These are phyloP conservation scores for Spinellus fusiger DNA, from an alignment of 192 early-diverging fungal genomes.

Conservation along the genomic window DNA sequence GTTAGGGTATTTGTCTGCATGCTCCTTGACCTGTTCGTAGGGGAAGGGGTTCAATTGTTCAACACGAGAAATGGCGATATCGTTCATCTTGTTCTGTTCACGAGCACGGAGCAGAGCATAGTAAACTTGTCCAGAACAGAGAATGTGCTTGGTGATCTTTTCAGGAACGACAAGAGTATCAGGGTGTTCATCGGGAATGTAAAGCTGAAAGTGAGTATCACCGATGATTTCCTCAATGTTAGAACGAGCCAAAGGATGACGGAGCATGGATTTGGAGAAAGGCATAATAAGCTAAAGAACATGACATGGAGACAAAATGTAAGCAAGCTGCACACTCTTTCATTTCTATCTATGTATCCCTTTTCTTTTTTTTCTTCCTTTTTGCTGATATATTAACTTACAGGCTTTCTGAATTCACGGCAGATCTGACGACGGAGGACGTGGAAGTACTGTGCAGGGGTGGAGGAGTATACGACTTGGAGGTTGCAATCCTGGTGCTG, in stretches of 20 bases:
- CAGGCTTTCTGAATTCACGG: conserved; percentile 96
- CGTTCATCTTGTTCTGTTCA: conserved; percentile 81
- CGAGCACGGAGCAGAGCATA: conserved; percentile 86
- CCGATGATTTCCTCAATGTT: conserved; percentile 74
- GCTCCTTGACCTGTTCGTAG: conserved; percentile 80
- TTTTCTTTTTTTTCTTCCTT: neutral
- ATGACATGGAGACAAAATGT: neutral
- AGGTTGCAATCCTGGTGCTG: conserved; percentile 99
- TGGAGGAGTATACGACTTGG: conserved; percentile 95
- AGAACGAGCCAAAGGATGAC: conserved; percentile 90
- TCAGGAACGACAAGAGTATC: conserved; percentile 71
- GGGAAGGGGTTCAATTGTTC: conserved; percentile 97
- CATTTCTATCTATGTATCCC: neutral
- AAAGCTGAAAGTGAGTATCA: conserved; percentile 79
- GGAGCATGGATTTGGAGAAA: conserved; percentile 84
- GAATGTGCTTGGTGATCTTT: conserved; percentile 85
- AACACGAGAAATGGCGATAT: conserved; percentile 88
- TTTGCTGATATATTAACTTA: conserved; percentile 28
- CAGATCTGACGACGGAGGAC: conserved; percentile 90
- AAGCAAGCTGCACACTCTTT: neutral
- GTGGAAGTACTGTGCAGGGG: conserved; percentile 98
- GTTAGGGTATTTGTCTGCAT: conserved; percentile 86
- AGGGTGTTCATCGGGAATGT: conserved; percentile 90
- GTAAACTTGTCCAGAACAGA: conserved; percentile 98
- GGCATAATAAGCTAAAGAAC: conserved; percentile 48